phyloP scores from a whole-genome alignment of 306 rosid species.

The Dryas octopetala region DNA sequence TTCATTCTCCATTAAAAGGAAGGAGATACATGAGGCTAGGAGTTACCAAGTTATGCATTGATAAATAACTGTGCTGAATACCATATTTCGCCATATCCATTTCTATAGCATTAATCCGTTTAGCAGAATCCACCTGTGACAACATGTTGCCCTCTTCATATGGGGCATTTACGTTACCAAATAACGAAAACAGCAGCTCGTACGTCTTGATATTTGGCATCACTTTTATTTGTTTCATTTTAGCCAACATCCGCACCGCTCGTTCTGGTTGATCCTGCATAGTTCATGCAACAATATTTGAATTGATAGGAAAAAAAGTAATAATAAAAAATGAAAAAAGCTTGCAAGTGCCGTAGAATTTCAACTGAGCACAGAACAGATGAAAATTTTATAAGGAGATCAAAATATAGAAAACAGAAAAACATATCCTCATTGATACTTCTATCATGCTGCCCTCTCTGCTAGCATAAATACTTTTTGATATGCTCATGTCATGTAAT shows the following conservation, averaged over 20 bases:
- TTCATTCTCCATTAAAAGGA: constrained; percentile 25
- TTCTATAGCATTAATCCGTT: constrained; percentile 72
- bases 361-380: background rate
- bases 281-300: constrained; percentile 25
- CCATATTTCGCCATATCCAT: constrained; percentile 64
- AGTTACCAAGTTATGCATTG: constrained; percentile 69
- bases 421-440: constrained; percentile 19
- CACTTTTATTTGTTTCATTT: constrained; percentile 60
- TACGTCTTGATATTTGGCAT: constrained; percentile 70
- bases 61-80: constrained; percentile 61
- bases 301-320: constrained; percentile 15
- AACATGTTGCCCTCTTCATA: constrained; percentile 60
- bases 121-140: constrained; percentile 61
- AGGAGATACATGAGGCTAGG: constrained; percentile 21
- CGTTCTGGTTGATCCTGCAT: constrained; percentile 81
- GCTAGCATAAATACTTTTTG: background rate
- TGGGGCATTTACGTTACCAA: constrained; percentile 73
- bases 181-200: constrained; percentile 70
- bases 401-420: background rate
- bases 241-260: constrained; percentile 63
- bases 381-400: background rate
- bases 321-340: constrained; percentile 24
- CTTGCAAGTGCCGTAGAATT: background rate
- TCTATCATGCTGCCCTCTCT: constrained; percentile 12
- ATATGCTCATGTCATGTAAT: background rate